phyloP scores from a whole-genome alignment of 192 early-diverging fungal species.

The Irineochytrium annulatum region DNA sequence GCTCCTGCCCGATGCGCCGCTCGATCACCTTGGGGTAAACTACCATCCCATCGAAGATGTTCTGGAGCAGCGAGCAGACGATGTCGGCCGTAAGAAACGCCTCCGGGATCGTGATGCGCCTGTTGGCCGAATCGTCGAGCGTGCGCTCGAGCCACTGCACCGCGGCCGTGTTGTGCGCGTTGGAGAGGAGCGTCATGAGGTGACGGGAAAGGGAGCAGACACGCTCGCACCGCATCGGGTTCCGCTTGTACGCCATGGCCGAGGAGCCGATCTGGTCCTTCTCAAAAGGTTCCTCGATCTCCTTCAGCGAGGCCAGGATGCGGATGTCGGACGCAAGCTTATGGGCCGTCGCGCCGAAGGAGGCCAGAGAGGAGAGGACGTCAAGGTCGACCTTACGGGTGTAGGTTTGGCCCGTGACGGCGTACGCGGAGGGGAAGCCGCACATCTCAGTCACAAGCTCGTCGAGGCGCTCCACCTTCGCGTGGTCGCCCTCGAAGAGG shows the following conservation, averaged over 20 bases:
- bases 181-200: conserved; percentile 83
- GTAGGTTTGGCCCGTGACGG: conserved; percentile 97
- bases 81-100: conserved; percentile 97
- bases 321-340: conserved; percentile 97
- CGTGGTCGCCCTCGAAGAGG: conserved; percentile 89
- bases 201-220: conserved; percentile 94
- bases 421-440: conserved; percentile 80
- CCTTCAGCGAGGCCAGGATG: conserved; percentile 92
- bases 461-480: conserved; percentile 90
- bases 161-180: conserved; percentile 84
- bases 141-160: conserved; percentile 98
- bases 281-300: conserved; percentile 98
- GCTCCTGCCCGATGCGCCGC: conserved; percentile 84
- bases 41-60: conserved; percentile 95
- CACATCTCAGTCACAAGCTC: conserved; percentile 82
- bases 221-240: conserved; percentile 98
- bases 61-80: conserved; percentile 88
- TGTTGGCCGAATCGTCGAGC: conserved; percentile 94
- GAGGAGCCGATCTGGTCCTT: conserved; percentile 98
- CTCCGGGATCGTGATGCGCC: conserved; percentile 92
- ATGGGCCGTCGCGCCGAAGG: conserved; percentile 94
- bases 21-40: conserved; percentile 95
- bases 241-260: conserved; percentile 99
- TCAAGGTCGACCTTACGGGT: conserved; percentile 97
- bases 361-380: conserved; percentile 75